Conservation (phyloP, 148 eudicot genomes). For the Silene uniflora region DNA sequence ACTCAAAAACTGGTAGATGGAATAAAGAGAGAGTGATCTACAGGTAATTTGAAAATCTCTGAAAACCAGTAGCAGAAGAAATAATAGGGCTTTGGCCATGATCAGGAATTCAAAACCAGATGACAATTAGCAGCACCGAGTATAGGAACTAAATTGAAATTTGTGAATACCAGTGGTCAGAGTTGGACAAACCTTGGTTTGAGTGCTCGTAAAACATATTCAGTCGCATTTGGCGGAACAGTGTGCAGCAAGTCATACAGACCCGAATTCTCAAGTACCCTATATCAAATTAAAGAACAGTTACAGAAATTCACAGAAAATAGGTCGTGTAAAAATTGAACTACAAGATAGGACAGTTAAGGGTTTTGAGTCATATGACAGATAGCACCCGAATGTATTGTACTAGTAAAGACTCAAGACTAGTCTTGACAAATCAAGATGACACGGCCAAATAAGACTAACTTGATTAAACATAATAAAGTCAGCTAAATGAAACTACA, state of each 20-base stretch:
- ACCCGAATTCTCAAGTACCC: constrained; percentile 5
- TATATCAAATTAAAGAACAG: neutral
- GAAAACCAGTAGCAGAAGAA: neutral
- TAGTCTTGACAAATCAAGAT: neutral
- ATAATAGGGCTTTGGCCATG: neutral
- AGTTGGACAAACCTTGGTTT: constrained; percentile 21
- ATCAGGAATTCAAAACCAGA: neutral
- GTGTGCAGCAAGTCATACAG: constrained; percentile 24
- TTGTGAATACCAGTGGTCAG: neutral
- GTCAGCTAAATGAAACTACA: neutral
- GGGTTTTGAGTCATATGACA: neutral
- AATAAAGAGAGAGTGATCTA: neutral
- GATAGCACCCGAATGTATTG: neutral
- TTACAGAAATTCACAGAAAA: neutral
- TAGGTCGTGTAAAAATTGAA: neutral
- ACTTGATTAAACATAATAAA: neutral
- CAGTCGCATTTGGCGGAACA: constrained; percentile 24
- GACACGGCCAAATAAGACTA: neutral
- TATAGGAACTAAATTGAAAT: neutral
- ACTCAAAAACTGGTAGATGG: neutral
- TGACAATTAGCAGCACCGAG: neutral
- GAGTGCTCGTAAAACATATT: constrained; percentile 22
- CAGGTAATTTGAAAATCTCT: neutral
- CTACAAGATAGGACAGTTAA: neutral
- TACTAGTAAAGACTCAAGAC: neutral